Evolutionary conservation across 805 yeast genomes (phyloP).

Genomic region (Lachancea thermotolerans): DNA sequence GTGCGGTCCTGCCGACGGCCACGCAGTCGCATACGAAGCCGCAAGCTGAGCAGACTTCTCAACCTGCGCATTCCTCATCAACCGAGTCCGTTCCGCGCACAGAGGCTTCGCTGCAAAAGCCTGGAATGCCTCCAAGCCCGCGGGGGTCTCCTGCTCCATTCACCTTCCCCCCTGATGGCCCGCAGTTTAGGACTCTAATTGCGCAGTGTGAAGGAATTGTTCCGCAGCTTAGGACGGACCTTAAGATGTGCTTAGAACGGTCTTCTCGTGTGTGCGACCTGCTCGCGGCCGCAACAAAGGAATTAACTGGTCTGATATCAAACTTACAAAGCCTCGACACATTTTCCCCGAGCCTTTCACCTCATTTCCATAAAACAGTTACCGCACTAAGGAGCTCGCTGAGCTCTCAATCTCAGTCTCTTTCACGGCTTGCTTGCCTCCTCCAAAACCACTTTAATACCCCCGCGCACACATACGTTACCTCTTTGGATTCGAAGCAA

Average conservation of each 20-base stretch:
- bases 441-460: not conserved
- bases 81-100: too few species aligned
- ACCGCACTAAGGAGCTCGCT: not conserved
- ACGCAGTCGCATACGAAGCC: too few species aligned
- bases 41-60: too few species aligned
- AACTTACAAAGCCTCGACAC: slow-evolving; percentile 2
- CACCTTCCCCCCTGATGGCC: slow-evolving; percentile 6
- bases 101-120: not conserved
- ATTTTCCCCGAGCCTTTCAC: not conserved
- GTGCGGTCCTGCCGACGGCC: too few species aligned
- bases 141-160: not conserved
- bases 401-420: not conserved
- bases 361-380: not conserved
- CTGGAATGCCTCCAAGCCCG: not conserved
- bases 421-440: not conserved
- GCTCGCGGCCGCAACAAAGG: not conserved
- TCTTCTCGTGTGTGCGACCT: slow-evolving; percentile 1
- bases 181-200: slow-evolving; percentile 7
- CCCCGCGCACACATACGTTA: not conserved
- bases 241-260: slow-evolving; percentile 1
- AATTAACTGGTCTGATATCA: slow-evolving; percentile 1
- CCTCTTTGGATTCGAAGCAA: slow-evolving; percentile 1
- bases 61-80: too few species aligned
- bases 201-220: slow-evolving; percentile 2
- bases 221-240: slow-evolving; percentile 4